These are phyloP conservation scores for Coleophoma crateriformis DNA, from an alignment of 2,329 filamentous ascomycete species.

Conservation along the genomic window DNA sequence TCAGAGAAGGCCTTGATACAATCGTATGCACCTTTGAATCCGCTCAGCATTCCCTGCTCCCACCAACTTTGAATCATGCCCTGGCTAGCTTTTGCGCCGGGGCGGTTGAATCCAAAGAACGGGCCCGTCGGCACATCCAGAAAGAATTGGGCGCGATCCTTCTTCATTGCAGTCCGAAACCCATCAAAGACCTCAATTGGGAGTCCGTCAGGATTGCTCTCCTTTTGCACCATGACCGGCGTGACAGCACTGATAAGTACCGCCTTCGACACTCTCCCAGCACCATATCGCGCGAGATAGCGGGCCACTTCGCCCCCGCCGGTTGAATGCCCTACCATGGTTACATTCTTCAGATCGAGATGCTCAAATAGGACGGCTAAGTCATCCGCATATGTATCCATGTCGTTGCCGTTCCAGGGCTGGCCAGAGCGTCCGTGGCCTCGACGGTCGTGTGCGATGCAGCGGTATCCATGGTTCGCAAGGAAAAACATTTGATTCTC, in stretches of 20 bases:
- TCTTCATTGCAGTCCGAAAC: slow-evolving; percentile 29
- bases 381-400: slow-evolving; percentile 34
- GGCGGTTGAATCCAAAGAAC: slow-evolving; percentile 30
- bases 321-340: slow-evolving; percentile 33
- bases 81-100: slow-evolving; percentile 24
- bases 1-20: slow-evolving; percentile 34
- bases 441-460: slow-evolving; percentile 30
- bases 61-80: slow-evolving; percentile 34
- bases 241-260: too few species aligned
- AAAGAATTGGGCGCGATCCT: slow-evolving; percentile 30
- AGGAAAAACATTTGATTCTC: slow-evolving; percentile 34
- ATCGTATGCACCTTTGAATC: slow-evolving; percentile 33
- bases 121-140: slow-evolving; percentile 28
- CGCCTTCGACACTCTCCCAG: too few species aligned
- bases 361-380: slow-evolving; percentile 29
- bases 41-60: slow-evolving; percentile 31
- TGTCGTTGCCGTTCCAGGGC: slow-evolving; percentile 33
- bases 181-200: slow-evolving; percentile 31
- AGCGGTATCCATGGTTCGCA: slow-evolving; percentile 29
- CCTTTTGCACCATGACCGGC: slow-evolving; percentile 9
- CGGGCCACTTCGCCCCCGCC: slow-evolving; percentile 30
- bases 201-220: slow-evolving; percentile 27
- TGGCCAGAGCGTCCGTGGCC: slow-evolving; percentile 34
- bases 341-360: slow-evolving; percentile 27
- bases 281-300: too few species aligned